Conservation (phyloP, 2,329 filamentous ascomycete species). For the Gyromitra esculenta region DNA sequence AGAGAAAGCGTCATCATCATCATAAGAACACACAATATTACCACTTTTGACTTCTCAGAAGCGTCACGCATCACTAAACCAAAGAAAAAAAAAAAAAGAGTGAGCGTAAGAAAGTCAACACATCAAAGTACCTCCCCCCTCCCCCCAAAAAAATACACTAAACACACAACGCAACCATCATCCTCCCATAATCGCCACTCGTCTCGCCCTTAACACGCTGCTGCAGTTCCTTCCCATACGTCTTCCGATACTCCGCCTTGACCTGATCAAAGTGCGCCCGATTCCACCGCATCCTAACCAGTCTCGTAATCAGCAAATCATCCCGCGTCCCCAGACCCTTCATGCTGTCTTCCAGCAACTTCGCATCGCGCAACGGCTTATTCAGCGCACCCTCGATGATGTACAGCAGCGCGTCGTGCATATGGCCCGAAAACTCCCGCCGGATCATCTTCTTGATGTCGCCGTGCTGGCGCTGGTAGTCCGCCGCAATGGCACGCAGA, state of each 20-base stretch:
- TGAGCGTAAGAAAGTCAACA: neutral
- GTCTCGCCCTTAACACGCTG: slow-evolving; percentile 82
- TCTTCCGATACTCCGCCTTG: slow-evolving; percentile 78
- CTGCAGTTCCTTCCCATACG: slow-evolving; percentile 74
- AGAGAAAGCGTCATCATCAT: neutral
- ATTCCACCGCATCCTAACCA: slow-evolving; percentile 87
- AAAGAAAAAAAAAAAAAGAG: neutral
- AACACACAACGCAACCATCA: slow-evolving; percentile 74
- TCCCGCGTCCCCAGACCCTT: slow-evolving; percentile 88
- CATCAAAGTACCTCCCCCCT: neutral
- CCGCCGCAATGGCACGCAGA: slow-evolving; percentile 79
- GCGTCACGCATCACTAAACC: neutral
- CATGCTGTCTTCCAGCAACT: slow-evolving; percentile 87
- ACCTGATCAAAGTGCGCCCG: slow-evolving; percentile 77
- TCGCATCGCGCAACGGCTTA: slow-evolving; percentile 69
- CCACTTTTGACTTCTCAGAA: neutral
- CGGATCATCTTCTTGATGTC: slow-evolving; percentile 78
- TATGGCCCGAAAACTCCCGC: slow-evolving; percentile 89
- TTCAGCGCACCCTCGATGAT: slow-evolving; percentile 84
- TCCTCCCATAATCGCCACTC: slow-evolving; percentile 79
- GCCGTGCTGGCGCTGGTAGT: slow-evolving; percentile 78
- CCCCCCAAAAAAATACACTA: slow-evolving; percentile 9
- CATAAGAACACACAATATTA: neutral
- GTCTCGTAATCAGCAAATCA: slow-evolving; percentile 76
- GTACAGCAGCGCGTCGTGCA: slow-evolving; percentile 82